Conservation (phyloP, 2,329 filamentous ascomycete species). For the Pseudogymnoascus sp. region DNA sequence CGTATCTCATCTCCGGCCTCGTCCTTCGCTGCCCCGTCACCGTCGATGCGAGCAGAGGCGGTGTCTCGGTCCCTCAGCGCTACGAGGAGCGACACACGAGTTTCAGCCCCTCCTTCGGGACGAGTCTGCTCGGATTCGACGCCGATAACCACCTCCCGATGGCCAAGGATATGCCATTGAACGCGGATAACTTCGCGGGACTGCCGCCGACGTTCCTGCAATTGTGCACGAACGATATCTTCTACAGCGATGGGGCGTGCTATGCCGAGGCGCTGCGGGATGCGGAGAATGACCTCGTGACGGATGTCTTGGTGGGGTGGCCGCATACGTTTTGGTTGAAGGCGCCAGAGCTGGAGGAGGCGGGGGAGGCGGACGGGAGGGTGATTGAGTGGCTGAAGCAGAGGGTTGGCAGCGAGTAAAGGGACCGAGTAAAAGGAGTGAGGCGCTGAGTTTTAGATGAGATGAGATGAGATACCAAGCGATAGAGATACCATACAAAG, state of each 20-base stretch:
- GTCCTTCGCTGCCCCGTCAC: constrained; percentile 44
- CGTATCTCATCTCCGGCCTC: constrained; percentile 32
- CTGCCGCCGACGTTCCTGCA: constrained; percentile 41
- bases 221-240: constrained; percentile 43
- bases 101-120: constrained; percentile 31
- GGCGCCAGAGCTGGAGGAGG: constrained; percentile 35
- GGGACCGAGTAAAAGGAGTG: no score
- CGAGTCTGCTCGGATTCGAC: constrained; percentile 30
- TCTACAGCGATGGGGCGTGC: constrained; percentile 46
- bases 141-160: constrained; percentile 29
- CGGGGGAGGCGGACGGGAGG: constrained; percentile 35
- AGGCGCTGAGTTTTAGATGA: neutral
- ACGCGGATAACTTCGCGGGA: constrained; percentile 26
- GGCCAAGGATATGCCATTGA: constrained; percentile 36
- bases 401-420: constrained; percentile 25
- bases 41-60: constrained; percentile 35
- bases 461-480: neutral
- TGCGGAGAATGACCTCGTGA: constrained; percentile 34
- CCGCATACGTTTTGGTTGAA: constrained; percentile 49
- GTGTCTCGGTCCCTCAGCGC: constrained; percentile 31
- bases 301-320: constrained; percentile 40
- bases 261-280: constrained; percentile 38
- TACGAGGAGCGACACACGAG: constrained; percentile 36
- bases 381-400: constrained; percentile 38
- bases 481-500: neutral